A percentile compares a stretch with the other conserved stretches of the same genome.
These are phyloP conservation scores for Hemisphaericaspora xylofermentans DNA, from an alignment of 1,139 yeast species.

Conservation along the genomic window DNA sequence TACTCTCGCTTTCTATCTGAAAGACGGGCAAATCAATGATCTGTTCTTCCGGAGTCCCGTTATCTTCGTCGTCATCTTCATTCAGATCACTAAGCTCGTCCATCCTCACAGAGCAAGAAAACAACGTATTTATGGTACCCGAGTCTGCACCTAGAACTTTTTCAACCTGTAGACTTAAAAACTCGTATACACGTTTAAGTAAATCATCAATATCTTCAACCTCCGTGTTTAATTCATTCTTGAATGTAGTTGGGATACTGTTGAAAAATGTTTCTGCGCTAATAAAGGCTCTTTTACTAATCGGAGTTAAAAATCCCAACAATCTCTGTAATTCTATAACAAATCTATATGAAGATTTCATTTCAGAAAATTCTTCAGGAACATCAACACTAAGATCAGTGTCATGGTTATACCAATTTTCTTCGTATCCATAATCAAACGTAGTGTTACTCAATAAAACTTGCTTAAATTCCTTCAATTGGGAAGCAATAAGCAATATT, in stretches of 20 bases:
- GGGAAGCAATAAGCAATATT: conserved; percentile 24
- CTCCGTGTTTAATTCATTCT: conserved; percentile 19
- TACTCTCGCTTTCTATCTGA: conserved; percentile 35
- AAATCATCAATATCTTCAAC: conserved; percentile 35
- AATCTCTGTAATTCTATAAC: conserved; percentile 24
- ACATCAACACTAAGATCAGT: conserved; percentile 8
- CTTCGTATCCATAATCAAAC: conserved; percentile 18
- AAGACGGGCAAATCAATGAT: conserved; percentile 30
- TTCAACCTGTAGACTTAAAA: conserved; percentile 16
- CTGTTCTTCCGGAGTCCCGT: conserved; percentile 21
- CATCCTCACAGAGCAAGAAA: conserved; percentile 28
- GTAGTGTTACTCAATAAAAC: conserved; percentile 12
- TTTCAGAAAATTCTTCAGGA: conserved; percentile 10
- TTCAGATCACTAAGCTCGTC: conserved; percentile 7
- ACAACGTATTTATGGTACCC: conserved; percentile 13
- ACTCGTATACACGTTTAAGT: conserved; percentile 25
- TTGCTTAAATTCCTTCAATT: conserved; percentile 21
- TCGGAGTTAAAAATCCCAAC: conserved; percentile 20
- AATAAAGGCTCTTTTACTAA: conserved; percentile 24
- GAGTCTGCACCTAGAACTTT: conserved; percentile 14
- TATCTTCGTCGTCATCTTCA: conserved; percentile 1
- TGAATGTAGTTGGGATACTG: conserved; percentile 24
- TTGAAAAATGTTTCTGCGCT: conserved; percentile 21
- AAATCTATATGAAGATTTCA: conserved; percentile 12
- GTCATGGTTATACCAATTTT: conserved; percentile 17